Evolutionary conservation across 1,139 yeast genomes (phyloP).

Genomic region (Zygosaccharomyces sapae): DNA sequence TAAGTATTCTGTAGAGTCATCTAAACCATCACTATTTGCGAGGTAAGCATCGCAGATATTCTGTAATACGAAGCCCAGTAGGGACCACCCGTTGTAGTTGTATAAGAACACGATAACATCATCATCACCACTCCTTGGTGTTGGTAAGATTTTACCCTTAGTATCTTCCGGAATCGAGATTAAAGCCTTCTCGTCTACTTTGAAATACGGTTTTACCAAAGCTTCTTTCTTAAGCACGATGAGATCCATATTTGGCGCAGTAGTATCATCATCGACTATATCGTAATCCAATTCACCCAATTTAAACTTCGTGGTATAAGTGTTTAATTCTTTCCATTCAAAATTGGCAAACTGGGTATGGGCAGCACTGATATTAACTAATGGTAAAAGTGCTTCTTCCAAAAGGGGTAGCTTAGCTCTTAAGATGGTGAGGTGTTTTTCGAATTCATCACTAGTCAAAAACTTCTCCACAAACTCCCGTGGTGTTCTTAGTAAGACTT

Average conservation of each 20-base stretch:
- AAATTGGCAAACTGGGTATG: conserved; percentile 65
- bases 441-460: conserved; percentile 52
- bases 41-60: conserved; percentile 48
- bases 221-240: conserved; percentile 41
- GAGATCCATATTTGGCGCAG: conserved; percentile 26
- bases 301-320: conserved; percentile 49
- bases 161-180: conserved; percentile 52
- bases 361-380: conserved; percentile 56
- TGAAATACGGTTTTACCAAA: conserved; percentile 42
- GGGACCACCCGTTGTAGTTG: conserved; percentile 81
- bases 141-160: conserved; percentile 62
- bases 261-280: conserved; percentile 33
- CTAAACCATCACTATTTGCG: conserved; percentile 21
- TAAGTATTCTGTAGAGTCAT: conserved; percentile 34
- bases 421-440: conserved; percentile 53
- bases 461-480: conserved; percentile 53
- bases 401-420: conserved; percentile 66
- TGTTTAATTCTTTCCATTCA: conserved; percentile 54
- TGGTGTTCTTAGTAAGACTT: conserved; percentile 54
- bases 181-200: conserved; percentile 39
- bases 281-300: conserved; percentile 36
- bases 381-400: conserved; percentile 53
- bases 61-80: conserved; percentile 72
- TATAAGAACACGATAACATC: conserved; percentile 68
- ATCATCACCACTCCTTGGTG: conserved; percentile 35